A percentile compares a stretch with the other conserved stretches of the same genome.
These are phyloP conservation scores for Emergomyces orientalis DNA, from an alignment of 2,329 filamentous ascomycete genomes.

Conservation along the genomic window DNA sequence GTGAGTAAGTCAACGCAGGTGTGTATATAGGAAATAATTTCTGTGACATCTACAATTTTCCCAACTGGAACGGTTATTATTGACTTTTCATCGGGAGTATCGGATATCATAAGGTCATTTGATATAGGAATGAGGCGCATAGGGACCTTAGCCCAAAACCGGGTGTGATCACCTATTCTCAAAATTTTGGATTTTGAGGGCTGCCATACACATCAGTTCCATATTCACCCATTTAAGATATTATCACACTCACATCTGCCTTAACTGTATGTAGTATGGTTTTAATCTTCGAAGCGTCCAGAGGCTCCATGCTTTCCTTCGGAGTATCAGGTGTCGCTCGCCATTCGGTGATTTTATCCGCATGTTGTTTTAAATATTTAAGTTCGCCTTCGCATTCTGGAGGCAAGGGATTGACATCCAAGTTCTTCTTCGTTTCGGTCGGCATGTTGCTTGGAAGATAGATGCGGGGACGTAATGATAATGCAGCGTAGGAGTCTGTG, in stretches of 20 bases:
- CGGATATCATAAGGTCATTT: background rate
- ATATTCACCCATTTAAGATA: background rate
- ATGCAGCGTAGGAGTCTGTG: background rate
- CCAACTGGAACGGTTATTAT: background rate
- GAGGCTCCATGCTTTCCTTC: background rate
- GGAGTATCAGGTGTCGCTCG: background rate
- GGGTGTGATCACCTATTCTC: background rate
- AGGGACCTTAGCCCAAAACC: background rate
- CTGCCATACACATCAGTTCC: background rate
- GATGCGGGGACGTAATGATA: background rate
- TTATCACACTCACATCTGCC: background rate
- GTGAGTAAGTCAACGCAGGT: background rate
- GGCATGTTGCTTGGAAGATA: background rate
- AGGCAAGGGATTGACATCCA: background rate
- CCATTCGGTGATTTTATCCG: background rate
- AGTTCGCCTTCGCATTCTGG: background rate
- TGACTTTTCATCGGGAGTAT: background rate
- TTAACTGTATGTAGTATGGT: background rate
- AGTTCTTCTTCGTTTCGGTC: background rate
- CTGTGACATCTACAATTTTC: background rate
- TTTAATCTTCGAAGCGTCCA: background rate
- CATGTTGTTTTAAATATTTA: background rate
- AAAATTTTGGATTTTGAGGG: background rate
- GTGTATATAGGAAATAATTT: background rate
- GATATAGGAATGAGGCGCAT: slow-evolving; percentile 1